Conservation (phyloP, 805 yeast species). For the Hermanozyma aechmeae region DNA sequence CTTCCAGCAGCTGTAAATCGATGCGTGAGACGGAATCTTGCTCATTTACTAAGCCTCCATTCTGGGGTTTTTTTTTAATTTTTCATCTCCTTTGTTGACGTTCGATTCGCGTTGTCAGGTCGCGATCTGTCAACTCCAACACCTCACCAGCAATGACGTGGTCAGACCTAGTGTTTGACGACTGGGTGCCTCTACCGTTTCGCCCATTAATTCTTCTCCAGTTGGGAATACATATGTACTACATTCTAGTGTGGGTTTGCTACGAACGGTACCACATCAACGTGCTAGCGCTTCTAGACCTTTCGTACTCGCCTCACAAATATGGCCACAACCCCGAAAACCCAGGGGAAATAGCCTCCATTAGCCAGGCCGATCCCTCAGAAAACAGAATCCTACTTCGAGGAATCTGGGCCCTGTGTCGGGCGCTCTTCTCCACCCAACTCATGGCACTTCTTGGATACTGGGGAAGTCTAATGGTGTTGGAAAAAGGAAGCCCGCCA, state of each 20-base stretch:
- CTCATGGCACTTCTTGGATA: no score
- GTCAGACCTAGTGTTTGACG: conserved; percentile 15
- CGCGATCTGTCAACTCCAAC: no score
- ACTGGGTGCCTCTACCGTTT: conserved; percentile 29
- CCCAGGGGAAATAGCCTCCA: conserved; percentile 26
- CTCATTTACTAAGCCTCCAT: no score
- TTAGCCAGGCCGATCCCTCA: conserved; percentile 16
- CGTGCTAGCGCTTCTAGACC: conserved; percentile 33
- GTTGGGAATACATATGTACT: conserved; percentile 48
- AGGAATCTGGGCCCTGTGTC: conserved; percentile 26
- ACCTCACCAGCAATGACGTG: no score
- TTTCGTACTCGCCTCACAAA: conserved; percentile 30
- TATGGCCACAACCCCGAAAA: conserved; percentile 10
- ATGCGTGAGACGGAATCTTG: no score
- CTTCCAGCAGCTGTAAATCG: no score
- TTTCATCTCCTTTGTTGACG: no score
- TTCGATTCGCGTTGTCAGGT: no score
- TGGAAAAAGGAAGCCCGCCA: not conserved
- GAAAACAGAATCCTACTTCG: conserved; percentile 22
- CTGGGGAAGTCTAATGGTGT: not conserved
- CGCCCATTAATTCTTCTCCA: conserved; percentile 41
- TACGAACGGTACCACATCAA: conserved; percentile 31
- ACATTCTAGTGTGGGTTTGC: conserved; percentile 31
- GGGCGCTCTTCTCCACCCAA: no score
- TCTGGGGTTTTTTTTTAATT: no score